These are phyloP conservation scores for Cytospora piceicola DNA, from an alignment of 2,329 filamentous ascomycete genomes.

Conservation along the genomic window DNA sequence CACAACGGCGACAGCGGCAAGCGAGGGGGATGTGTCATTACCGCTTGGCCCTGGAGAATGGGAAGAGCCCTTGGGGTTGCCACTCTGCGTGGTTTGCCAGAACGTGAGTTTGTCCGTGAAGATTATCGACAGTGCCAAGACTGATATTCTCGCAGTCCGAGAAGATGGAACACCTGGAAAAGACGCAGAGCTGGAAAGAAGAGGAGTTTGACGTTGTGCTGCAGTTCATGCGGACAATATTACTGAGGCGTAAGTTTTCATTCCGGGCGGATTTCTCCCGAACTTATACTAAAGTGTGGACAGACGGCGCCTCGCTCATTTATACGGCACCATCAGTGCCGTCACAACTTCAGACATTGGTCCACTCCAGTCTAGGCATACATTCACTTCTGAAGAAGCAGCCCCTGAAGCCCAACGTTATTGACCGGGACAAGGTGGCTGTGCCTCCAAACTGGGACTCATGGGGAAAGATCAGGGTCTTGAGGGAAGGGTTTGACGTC, in stretches of 20 bases:
- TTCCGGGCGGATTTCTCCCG: conserved; percentile 18
- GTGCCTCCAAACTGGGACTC: conserved; percentile 98
- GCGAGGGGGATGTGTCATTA: conserved; percentile 70
- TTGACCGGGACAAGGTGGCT: conserved; percentile 91
- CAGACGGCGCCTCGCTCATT: conserved; percentile 82
- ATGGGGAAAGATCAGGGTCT: conserved; percentile 93
- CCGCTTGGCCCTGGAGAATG: conserved; percentile 89
- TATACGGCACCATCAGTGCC: conserved; percentile 79
- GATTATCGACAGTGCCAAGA: neutral
- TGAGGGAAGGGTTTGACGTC: conserved; percentile 90
- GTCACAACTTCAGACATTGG: conserved; percentile 76
- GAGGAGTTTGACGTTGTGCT: conserved; percentile 95
- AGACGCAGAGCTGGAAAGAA: conserved; percentile 90
- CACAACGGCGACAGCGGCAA: conserved; percentile 58
- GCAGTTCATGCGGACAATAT: conserved; percentile 86
- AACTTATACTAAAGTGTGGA: conserved; percentile 34
- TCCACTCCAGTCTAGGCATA: conserved; percentile 86
- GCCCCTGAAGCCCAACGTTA: conserved; percentile 85
- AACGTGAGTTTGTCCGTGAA: conserved; percentile 63
- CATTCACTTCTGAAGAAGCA: conserved; percentile 80
- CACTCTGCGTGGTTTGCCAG: conserved; percentile 93
- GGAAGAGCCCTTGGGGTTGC: conserved; percentile 86
- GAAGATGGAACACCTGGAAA: conserved; percentile 88
- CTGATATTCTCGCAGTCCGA: conserved; percentile 62
- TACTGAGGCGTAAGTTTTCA: conserved; percentile 74